Evolutionary conservation across 768 basidiomycete genomes (phyloP).

Genomic region (Chalciporus piperatus): DNA sequence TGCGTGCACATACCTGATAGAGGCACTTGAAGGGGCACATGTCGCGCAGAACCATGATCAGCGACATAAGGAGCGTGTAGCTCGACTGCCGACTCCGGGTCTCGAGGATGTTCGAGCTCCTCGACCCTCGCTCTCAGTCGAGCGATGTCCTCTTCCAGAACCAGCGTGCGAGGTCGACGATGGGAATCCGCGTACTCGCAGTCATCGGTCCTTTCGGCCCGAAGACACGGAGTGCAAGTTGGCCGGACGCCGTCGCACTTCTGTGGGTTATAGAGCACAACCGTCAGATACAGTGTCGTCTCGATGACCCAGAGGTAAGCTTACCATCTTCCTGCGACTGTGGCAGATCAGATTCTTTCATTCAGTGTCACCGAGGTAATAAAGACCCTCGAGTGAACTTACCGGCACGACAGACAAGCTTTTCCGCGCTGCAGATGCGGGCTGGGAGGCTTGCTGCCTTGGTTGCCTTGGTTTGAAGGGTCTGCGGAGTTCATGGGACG

Average conservation of each 20-base stretch:
- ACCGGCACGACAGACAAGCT: constrained; percentile 55
- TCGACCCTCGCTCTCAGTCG: constrained; percentile 54
- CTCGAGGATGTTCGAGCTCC: constrained; percentile 55
- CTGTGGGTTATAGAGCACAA: constrained; percentile 31
- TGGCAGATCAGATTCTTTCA: not conserved
- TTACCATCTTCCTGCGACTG: constrained; percentile 51
- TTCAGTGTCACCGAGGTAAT: not conserved
- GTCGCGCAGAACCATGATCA: not conserved
- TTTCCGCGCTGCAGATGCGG: constrained; percentile 43
- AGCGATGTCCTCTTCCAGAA: constrained; percentile 57
- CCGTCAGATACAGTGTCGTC: not conserved
- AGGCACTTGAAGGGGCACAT: not conserved
- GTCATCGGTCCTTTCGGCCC: constrained; percentile 58
- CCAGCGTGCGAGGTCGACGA: constrained; percentile 56
- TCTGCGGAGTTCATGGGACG: not conserved
- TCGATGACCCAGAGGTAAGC: not conserved
- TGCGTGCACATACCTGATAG: not conserved
- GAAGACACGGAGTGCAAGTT: constrained; percentile 59
- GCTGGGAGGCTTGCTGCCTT: not conserved
- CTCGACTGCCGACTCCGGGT: constrained; percentile 44
- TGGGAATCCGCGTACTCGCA: constrained; percentile 72
- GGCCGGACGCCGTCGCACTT: constrained; percentile 69
- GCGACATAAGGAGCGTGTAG: constrained; percentile 49
- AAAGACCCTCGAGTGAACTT: constrained; percentile 8
- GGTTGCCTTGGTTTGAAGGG: not conserved